Conservation (phyloP, 2,329 filamentous ascomycete genomes). For the Polychaeton citri region DNA sequence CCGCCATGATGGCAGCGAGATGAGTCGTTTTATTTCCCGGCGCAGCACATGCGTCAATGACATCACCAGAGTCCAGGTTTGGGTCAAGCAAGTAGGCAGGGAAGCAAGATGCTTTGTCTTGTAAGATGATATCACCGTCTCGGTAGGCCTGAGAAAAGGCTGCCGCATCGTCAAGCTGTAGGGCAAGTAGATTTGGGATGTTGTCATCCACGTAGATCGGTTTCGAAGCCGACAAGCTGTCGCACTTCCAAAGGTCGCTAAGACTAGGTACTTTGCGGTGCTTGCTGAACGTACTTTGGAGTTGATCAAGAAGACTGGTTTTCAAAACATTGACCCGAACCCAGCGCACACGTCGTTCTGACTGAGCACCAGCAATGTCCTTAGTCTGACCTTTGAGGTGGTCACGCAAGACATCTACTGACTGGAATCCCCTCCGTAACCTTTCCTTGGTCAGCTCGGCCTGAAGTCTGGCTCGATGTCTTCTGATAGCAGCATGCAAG, state of each 20-base stretch:
- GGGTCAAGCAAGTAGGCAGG: slow-evolving; percentile 78
- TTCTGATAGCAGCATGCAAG: slow-evolving; percentile 58
- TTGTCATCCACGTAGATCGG: slow-evolving; percentile 62
- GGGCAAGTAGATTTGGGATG: slow-evolving; percentile 70
- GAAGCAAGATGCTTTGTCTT: slow-evolving; percentile 96
- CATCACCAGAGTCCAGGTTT: slow-evolving; percentile 51
- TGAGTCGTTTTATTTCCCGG: slow-evolving; percentile 98
- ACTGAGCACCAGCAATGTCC: slow-evolving; percentile 21
- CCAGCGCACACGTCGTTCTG: slow-evolving; percentile 65
- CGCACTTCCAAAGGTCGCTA: not conserved
- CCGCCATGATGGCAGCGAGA: slow-evolving; percentile 56
- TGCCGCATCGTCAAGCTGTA: slow-evolving; percentile 59
- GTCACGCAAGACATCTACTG: slow-evolving; percentile 51
- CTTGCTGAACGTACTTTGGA: slow-evolving; percentile 58
- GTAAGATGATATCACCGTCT: slow-evolving; percentile 68
- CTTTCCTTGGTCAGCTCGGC: slow-evolving; percentile 75
- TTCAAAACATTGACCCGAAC: slow-evolving; percentile 73
- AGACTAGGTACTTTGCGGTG: slow-evolving; percentile 47
- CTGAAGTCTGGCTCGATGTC: slow-evolving; percentile 66
- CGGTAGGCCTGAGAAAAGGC: slow-evolving; percentile 61
- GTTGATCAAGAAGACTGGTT: slow-evolving; percentile 55
- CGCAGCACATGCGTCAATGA: slow-evolving; percentile 88
- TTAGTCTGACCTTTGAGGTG: slow-evolving; percentile 36
- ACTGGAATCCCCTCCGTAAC: slow-evolving; percentile 55
- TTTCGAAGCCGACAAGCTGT: slow-evolving; percentile 21